Evolutionary conservation across 306 rosid genomes (phyloP).

Genomic region (Ormosia emarginata): DNA sequence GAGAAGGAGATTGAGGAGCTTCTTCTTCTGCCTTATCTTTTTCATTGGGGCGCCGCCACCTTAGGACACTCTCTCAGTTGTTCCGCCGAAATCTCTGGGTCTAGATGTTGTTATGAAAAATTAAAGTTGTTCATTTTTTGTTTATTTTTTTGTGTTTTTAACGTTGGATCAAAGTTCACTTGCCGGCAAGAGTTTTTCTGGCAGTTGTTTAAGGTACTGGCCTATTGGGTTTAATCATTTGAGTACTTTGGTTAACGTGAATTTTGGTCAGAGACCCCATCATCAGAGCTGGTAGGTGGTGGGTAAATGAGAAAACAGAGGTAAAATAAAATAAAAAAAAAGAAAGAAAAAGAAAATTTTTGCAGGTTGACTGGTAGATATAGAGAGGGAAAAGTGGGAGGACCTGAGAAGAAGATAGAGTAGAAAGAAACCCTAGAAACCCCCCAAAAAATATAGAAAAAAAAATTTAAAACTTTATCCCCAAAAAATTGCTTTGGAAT

Average conservation of each 20-base stretch:
- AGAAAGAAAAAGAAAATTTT: too few relatives aligned
- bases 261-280: conserved; percentile 55
- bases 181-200: conserved; percentile 9
- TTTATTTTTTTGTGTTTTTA: neutral
- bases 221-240: conserved; percentile 58
- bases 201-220: conserved; percentile 18
- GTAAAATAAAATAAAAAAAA: neutral
- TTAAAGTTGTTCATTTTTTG: neutral
- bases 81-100: conserved; percentile 3
- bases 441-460: neutral
- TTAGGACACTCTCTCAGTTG: neutral
- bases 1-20: conserved; percentile 12
- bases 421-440: conserved; percentile 35
- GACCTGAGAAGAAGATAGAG: neutral
- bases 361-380: conserved; percentile 61
- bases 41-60: conserved; percentile 12
- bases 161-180: conserved; percentile 29
- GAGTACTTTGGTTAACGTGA: conserved; percentile 51
- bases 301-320: conserved; percentile 25
- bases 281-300: conserved; percentile 63
- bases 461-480: conserved; percentile 30
- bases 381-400: conserved; percentile 19
- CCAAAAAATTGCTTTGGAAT: conserved; percentile 30
- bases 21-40: neutral
- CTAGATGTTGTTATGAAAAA: neutral